These are phyloP conservation scores for Aspergillus fumigatiaffinis DNA, from an alignment of 2,329 filamentous ascomycete species.

Conservation along the genomic window DNA sequence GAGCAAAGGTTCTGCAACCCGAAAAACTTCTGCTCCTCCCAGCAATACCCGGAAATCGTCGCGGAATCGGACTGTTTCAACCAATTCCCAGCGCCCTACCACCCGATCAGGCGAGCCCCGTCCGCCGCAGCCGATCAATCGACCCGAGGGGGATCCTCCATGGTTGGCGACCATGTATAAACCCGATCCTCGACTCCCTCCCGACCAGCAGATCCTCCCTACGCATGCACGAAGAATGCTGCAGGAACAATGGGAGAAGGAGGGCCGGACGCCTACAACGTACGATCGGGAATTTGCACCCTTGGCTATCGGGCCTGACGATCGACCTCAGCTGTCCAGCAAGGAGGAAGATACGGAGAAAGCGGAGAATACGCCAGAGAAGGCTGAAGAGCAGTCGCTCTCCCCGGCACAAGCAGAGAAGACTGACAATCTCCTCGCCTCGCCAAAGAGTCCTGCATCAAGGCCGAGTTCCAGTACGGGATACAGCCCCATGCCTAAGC, in stretches of 20 bases:
- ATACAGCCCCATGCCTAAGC: conserved; percentile 49
- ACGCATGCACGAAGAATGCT: conserved; percentile 88
- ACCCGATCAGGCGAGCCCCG: conserved; percentile 57
- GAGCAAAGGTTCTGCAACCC: conserved; percentile 23
- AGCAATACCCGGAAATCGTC: conserved; percentile 34
- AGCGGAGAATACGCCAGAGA: not conserved
- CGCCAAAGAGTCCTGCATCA: conserved; percentile 32
- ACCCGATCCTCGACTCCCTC: conserved; percentile 87
- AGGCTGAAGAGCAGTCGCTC: conserved; percentile 4
- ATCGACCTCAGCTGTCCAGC: conserved; percentile 20
- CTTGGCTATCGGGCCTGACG: conserved; percentile 52
- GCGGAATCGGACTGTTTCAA: conserved; percentile 32
- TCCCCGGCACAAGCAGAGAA: conserved; percentile 10
- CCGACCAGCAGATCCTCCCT: conserved; percentile 90
- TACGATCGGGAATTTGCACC: conserved; percentile 88
- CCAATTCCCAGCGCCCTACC: conserved; percentile 51
- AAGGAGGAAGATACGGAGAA: conserved; percentile 13
- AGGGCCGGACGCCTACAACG: conserved; percentile 77
- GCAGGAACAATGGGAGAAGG: conserved; percentile 92
- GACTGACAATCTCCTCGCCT: conserved; percentile 17
- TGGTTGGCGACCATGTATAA: conserved; percentile 96
- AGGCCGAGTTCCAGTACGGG: conserved; percentile 43
- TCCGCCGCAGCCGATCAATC: conserved; percentile 55
- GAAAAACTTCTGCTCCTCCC: conserved; percentile 38
- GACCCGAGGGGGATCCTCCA: conserved; percentile 89